Evolutionary conservation across 1,284 basidiomycete genomes (phyloP).

Genomic region (Heterobasidion irregulare): DNA sequence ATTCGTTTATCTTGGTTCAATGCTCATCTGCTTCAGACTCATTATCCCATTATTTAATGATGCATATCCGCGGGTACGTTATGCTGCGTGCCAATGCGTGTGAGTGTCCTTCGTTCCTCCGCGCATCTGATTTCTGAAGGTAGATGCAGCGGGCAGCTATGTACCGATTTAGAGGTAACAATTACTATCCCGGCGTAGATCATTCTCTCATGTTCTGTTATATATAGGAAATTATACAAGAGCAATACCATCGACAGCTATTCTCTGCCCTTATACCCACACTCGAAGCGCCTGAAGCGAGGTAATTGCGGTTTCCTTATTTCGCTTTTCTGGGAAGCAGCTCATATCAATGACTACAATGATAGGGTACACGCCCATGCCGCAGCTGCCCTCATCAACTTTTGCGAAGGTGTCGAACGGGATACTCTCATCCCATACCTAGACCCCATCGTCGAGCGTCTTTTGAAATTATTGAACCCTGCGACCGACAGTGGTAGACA

Average conservation of each 20-base stretch:
- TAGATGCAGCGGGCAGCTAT: constrained; percentile 61
- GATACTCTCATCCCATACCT: constrained; percentile 67
- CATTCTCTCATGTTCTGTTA: neutral
- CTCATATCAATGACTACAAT: neutral
- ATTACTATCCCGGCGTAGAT: neutral
- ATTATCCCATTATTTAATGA: constrained; percentile 73
- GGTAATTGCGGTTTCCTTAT: constrained; percentile 31
- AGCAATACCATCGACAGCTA: constrained; percentile 56
- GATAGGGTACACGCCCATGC: constrained; percentile 76
- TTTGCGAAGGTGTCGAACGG: constrained; percentile 76
- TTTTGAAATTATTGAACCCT: constrained; percentile 58
- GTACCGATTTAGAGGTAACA: constrained; percentile 71
- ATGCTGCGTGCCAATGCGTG: constrained; percentile 85
- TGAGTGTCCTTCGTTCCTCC: constrained; percentile 28
- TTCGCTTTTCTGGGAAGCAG: neutral
- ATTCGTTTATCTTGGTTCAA: neutral
- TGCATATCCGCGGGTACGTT: constrained; percentile 72
- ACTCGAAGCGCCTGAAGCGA: constrained; percentile 66
- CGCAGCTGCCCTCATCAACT: constrained; percentile 81
- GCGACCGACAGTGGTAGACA: constrained; percentile 24
- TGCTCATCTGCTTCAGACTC: constrained; percentile 35
- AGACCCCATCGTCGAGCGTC: constrained; percentile 65
- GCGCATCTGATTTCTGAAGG: neutral
- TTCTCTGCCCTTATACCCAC: constrained; percentile 66
- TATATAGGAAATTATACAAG: constrained; percentile 65